A percentile compares a stretch with the other conserved stretches of the same genome.
Conservation (phyloP, 2,329 filamentous ascomycete genomes). For the Alternaria hordeiaustralica region DNA sequence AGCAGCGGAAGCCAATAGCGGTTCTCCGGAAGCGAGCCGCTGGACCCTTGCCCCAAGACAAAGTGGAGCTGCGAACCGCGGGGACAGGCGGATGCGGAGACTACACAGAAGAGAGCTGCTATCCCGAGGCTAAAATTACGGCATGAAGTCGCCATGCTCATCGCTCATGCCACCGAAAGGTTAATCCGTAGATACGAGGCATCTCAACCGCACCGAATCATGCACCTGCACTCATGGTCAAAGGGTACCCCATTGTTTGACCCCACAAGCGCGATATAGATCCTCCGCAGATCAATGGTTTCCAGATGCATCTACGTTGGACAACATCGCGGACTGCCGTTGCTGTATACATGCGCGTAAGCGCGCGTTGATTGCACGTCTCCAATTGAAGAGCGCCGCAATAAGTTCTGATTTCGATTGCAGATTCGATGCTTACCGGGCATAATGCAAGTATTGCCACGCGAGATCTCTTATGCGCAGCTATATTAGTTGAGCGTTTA, state of each 20-base stretch:
- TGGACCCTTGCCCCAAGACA: background rate
- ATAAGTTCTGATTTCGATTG: background rate
- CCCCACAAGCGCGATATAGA: background rate
- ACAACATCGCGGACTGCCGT: background rate
- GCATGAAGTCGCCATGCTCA: background rate
- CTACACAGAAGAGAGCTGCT: background rate
- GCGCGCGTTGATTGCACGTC: background rate
- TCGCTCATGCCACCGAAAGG: background rate
- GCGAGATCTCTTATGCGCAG: background rate
- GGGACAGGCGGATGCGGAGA: background rate
- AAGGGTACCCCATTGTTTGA: background rate
- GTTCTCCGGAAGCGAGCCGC: conserved; percentile 3
- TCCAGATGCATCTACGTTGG: background rate
- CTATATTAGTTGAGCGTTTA: background rate
- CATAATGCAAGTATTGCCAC: background rate
- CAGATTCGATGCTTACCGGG: conserved; percentile 5
- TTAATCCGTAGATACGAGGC: background rate
- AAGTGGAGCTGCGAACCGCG: background rate
- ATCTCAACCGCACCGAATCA: background rate
- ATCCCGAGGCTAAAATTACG: background rate
- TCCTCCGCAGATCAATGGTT: background rate
- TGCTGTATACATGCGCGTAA: background rate
- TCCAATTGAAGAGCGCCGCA: background rate
- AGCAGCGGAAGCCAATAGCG: background rate
- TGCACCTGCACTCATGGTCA: background rate